These are phyloP conservation scores for Hypomyces rosellus DNA, from an alignment of 2,329 filamentous ascomycete genomes.

Conservation along the genomic window DNA sequence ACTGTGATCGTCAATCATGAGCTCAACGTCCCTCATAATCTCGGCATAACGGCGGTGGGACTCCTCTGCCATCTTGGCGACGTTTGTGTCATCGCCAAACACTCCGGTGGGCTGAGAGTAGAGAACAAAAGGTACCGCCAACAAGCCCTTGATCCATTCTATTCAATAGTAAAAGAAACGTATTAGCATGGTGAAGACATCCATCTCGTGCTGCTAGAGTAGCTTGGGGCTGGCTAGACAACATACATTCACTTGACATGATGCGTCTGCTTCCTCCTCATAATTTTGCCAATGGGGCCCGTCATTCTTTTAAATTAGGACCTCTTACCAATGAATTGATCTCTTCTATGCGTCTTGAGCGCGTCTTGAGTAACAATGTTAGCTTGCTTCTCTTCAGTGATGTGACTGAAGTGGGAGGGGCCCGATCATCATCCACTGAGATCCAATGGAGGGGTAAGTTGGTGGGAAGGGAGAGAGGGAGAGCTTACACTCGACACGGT, in stretches of 20 bases:
- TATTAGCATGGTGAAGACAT: too few relatives aligned
- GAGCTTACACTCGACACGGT: conserved; percentile 66
- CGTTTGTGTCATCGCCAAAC: conserved; percentile 62
- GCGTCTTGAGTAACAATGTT: conserved; percentile 40
- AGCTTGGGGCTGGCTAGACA: too few relatives aligned
- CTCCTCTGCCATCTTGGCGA: conserved; percentile 68
- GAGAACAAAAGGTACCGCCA: conserved; percentile 93
- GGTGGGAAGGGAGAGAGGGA: not conserved
- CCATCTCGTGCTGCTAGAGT: too few relatives aligned
- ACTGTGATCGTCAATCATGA: conserved; percentile 90
- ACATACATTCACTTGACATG: too few relatives aligned
- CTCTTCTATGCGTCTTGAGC: conserved; percentile 77
- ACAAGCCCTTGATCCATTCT: conserved; percentile 95
- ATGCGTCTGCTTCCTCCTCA: too few relatives aligned
- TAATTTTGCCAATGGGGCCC: too few relatives aligned
- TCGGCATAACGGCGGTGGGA: conserved; percentile 87
- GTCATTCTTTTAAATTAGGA: too few relatives aligned
- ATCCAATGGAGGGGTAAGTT: not conserved
- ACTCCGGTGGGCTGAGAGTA: conserved; percentile 90
- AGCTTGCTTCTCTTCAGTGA: conserved; percentile 10
- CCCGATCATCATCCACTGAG: not conserved
- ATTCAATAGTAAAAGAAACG: conserved; percentile 2
- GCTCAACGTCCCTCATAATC: conserved; percentile 90
- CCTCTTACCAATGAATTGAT: conserved; percentile 70
- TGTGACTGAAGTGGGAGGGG: not conserved